Evolutionary conservation across 805 yeast genomes (phyloP).

Genomic region (Sugiyamaella mastotermitis): DNA sequence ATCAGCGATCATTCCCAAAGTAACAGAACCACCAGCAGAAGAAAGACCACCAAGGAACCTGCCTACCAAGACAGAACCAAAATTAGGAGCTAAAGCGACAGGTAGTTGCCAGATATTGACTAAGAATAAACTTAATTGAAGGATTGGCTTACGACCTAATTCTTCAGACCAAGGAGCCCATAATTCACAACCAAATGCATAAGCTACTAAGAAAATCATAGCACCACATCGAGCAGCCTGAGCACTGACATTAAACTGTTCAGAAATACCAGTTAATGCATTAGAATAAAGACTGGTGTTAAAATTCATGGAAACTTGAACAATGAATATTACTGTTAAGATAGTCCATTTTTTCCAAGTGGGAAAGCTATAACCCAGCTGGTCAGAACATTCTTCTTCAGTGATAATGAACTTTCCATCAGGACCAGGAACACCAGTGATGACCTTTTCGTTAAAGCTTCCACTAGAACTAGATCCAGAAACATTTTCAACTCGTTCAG

Average conservation of each 20-base stretch:
- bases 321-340: constrained; percentile 33
- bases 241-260: constrained; percentile 37
- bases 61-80: constrained; percentile 35
- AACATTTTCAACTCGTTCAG: too few species aligned
- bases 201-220: constrained; percentile 46
- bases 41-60: constrained; percentile 46
- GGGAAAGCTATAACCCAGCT: constrained; percentile 32
- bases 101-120: constrained; percentile 41
- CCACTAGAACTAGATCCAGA: too few species aligned
- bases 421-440: constrained; percentile 5
- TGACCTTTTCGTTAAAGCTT: constrained; percentile 2
- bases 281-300: constrained; percentile 33
- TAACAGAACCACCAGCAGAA: constrained; percentile 49
- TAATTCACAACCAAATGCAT: constrained; percentile 50
- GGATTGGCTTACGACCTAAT: constrained; percentile 44
- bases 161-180: constrained; percentile 51
- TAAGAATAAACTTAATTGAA: constrained; percentile 38
- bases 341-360: constrained; percentile 33
- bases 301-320: constrained; percentile 39
- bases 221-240: constrained; percentile 45
- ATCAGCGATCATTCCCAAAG: constrained; percentile 49
- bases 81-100: constrained; percentile 38
- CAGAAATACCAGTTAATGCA: constrained; percentile 39
- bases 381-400: constrained; percentile 34
- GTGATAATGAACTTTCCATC: constrained; percentile 12